phyloP scores from a whole-genome alignment of 768 basidiomycete genomes.

The Dendrothele bispora region DNA sequence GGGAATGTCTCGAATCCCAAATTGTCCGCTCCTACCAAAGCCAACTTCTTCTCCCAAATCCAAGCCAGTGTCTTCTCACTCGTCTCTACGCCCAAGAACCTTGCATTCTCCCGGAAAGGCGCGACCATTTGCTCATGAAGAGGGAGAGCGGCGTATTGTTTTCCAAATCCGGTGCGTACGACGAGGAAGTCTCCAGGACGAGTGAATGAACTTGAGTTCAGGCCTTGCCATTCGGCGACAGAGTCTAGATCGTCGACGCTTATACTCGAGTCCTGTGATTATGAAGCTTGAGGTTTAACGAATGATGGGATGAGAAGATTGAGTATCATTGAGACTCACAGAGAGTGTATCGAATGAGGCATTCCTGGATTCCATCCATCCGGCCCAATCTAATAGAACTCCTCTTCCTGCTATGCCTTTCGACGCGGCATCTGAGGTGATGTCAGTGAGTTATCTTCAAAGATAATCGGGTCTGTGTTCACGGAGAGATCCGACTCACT shows the following conservation, averaged over 20 bases:
- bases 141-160: conserved; percentile 9
- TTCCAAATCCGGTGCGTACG: conserved; percentile 11
- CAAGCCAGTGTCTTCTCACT: conserved; percentile 11
- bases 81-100: conserved; percentile 7
- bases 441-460: neutral
- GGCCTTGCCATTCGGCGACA: conserved; percentile 12
- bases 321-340: too few relatives aligned
- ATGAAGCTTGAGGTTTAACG: neutral
- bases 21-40: conserved; percentile 11
- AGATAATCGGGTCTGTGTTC: neutral
- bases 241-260: conserved; percentile 5
- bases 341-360: neutral
- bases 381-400: conserved; percentile 2
- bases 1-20: conserved; percentile 6
- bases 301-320: neutral
- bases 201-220: conserved; percentile 6
- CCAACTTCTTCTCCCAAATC: conserved; percentile 15
- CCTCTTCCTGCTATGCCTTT: conserved; percentile 11
- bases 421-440: conserved; percentile 3
- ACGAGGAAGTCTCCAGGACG: conserved; percentile 14
- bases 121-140: conserved; percentile 6
- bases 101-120: conserved; percentile 3
- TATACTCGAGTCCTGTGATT: conserved; percentile 1
- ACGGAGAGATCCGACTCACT: conserved; percentile 1
- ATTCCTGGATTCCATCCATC: conserved; percentile 6